Base-by-base conservation (phyloP, 257 asterid genomes). In the Capsicum rhomboideum region DNA sequence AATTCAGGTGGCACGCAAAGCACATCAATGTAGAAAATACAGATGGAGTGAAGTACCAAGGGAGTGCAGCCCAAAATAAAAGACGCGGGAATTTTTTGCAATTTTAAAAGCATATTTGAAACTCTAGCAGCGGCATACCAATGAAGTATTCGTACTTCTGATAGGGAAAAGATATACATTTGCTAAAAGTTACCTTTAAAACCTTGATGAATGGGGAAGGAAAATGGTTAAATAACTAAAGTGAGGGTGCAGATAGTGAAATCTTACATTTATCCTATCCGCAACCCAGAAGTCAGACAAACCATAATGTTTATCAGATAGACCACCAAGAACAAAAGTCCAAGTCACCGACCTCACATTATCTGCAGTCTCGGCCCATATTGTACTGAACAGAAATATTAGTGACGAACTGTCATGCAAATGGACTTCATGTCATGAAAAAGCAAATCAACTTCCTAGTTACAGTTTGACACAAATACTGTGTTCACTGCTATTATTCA, bases 341-440 rank as follows among this genome's bases (percentile, higher is more conserved):
- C 98, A 93, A 18, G 99, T 97, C 85, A 97, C 97, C 59, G 98
- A 91, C 86, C 99, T 84, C 49, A 98, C 99, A 85, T 93, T 92
- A 86, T 95, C 94, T 68, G 98, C 95, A 0, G 97, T 91, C 90
- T 93, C 97, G 1, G 97, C 97, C 98, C 98, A 96, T 80, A 94
- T 96, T 40, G 98, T 96, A 85, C 98, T 96, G 86, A 93, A 75
- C 99, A 94, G 92, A 71, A 87, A 84, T 28, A 64, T 64, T 26
- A 28, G 72, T 64, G 44, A 64, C 11, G 18, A 64, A 26, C 12
- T 63, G 12, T 29, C 37, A 9, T 31, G 44, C 72, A 16, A 64
- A 14, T 64, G 72, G 11, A 64, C 44, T 64, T 64, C 7, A 40
- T 31, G 72, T 64, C 21, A 64, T 64, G 72, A 56, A n/a, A 56